A percentile compares a stretch with the other conserved stretches of the same genome.
phyloP scores from a whole-genome alignment of 2,329 filamentous ascomycete species.

The Amauroascus verrucosus region DNA sequence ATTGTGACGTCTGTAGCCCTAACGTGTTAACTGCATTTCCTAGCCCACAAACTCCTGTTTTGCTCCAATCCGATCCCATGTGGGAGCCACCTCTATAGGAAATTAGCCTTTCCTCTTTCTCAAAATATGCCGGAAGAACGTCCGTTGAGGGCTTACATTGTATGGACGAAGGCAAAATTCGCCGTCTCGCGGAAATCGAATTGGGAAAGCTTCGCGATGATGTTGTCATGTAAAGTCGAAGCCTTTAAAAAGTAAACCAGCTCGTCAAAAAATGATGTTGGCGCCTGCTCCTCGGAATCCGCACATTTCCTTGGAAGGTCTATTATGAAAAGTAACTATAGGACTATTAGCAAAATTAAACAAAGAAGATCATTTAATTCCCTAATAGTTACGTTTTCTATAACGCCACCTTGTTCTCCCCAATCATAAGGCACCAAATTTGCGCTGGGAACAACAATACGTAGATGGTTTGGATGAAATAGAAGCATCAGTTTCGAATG shows the following conservation, averaged over 20 bases:
- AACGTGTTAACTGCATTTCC: slow-evolving; percentile 55
- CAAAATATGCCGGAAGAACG: not conserved
- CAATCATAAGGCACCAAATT: slow-evolving; percentile 82
- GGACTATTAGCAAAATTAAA: slow-evolving; percentile 12
- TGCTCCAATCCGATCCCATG: slow-evolving; percentile 35
- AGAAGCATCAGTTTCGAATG: slow-evolving; percentile 90
- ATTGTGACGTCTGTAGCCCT: slow-evolving; percentile 46
- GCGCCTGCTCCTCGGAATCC: slow-evolving; percentile 19
- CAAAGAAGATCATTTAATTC: not conserved
- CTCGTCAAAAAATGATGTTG: slow-evolving; percentile 56
- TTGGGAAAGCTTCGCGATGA: slow-evolving; percentile 57
- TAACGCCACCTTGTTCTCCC: slow-evolving; percentile 69
- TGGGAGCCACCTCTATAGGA: slow-evolving; percentile 47
- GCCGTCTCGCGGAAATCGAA: slow-evolving; percentile 74
- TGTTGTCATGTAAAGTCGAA: slow-evolving; percentile 52
- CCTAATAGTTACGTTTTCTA: slow-evolving; percentile 60
- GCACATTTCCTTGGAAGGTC: slow-evolving; percentile 56
- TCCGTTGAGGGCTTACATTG: slow-evolving; percentile 50
- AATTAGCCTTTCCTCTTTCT: slow-evolving; percentile 14
- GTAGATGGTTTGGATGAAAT: slow-evolving; percentile 62
- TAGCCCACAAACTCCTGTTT: slow-evolving; percentile 65
- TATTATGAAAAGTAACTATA: slow-evolving; percentile 72
- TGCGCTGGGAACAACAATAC: slow-evolving; percentile 75
- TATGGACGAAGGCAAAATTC: slow-evolving; percentile 70
- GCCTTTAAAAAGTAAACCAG: slow-evolving; percentile 60